Evolutionary conservation across 2,329 filamentous ascomycete species (phyloP), one percentile per base, ranked within the genome.

Genomic region (Aspergillus glaucus): DNA sequence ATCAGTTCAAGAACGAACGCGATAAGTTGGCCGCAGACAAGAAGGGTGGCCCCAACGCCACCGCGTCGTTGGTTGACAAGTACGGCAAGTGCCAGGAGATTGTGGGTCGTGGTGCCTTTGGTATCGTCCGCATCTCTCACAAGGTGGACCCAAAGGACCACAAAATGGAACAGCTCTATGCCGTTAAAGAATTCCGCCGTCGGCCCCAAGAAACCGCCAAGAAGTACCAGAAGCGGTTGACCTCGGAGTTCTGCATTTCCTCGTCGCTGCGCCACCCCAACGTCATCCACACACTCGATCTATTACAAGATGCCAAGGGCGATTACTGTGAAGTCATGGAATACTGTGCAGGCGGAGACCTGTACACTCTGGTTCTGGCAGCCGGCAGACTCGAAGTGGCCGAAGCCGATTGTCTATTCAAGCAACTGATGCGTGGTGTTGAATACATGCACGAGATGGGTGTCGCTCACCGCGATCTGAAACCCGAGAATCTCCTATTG

Each of bases 391-490:
- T 98, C 17, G 91, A 72, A 67, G 88, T 94, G 26, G 78, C 83
- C 52, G 93, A 98, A 71, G 92, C 93, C 51, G 93, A 98, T 68
- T 98, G 93, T 72, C 94, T 93, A 69, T 98, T 98, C 78, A 95
- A 97, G 74, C 93, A 98, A 71, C 84, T 97, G 71, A 97, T 98
- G 92, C 88, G 93, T 49, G 93, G 93, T 53, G 93, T 98, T 46
- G 92, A 97, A 71, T 98, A 98, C 69, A 90, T 98, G 76, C 93
- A 98, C 71, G 92, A 97, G 66, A 98, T 97, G 93, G 93, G 93
- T 49, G 93, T 98, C 22, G 92, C 93, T 10, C 93, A 98, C 68
- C 87, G 93, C 53, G 93, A 98, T 62, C 75, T 98, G 42, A 98
- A 98, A 70, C 93, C 93, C 0, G 93, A 98, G 69, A 98, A 98